Percentiles rank a stretch among this genome's conserved stretches.
Conservation (phyloP, 306 rosid genomes). For the Begonia loranthoides region DNA sequence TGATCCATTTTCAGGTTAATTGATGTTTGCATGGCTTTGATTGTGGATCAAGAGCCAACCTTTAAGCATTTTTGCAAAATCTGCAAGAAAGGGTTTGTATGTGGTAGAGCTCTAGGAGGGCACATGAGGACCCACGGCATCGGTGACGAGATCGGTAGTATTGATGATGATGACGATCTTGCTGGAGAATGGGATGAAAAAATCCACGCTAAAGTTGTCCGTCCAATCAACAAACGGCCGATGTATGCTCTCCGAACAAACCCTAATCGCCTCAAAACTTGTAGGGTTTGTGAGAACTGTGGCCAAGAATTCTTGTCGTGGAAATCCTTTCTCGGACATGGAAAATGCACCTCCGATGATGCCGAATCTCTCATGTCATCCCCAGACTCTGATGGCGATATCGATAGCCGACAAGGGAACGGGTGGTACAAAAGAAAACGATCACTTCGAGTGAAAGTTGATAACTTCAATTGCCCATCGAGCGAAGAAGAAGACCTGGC, state of each 20-base stretch:
- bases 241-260: slow-evolving; percentile 82
- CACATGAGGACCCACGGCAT: slow-evolving; percentile 99
- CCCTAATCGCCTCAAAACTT: slow-evolving; percentile 67
- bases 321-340: slow-evolving; percentile 86
- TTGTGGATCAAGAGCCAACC: slow-evolving; percentile 45
- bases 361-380: slow-evolving; percentile 48
- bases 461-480: slow-evolving; percentile 38
- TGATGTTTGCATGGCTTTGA: slow-evolving; percentile 43
- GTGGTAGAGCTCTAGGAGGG: slow-evolving; percentile 93
- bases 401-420: slow-evolving; percentile 14
- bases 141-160: slow-evolving; percentile 33
- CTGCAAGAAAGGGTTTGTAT: slow-evolving; percentile 82
- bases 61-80: slow-evolving; percentile 82
- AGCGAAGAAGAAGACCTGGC: slow-evolving; percentile 91
- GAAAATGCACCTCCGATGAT: slow-evolving; percentile 58
- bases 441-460: slow-evolving; percentile 50
- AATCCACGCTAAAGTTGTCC: slow-evolving; percentile 18
- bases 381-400: slow-evolving; percentile 35
- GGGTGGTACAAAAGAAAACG: slow-evolving; percentile 77
- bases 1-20: too few species aligned
- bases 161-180: slow-evolving; percentile 50
- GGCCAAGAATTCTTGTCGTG: slow-evolving; percentile 74
- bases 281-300: slow-evolving; percentile 68
- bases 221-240: slow-evolving; percentile 40
- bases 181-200: slow-evolving; percentile 73